Percentiles rank a stretch among this genome's conserved stretches.
Evolutionary conservation across 2,329 filamentous ascomycete species (phyloP).

Genomic region (Saccharata proteae): DNA sequence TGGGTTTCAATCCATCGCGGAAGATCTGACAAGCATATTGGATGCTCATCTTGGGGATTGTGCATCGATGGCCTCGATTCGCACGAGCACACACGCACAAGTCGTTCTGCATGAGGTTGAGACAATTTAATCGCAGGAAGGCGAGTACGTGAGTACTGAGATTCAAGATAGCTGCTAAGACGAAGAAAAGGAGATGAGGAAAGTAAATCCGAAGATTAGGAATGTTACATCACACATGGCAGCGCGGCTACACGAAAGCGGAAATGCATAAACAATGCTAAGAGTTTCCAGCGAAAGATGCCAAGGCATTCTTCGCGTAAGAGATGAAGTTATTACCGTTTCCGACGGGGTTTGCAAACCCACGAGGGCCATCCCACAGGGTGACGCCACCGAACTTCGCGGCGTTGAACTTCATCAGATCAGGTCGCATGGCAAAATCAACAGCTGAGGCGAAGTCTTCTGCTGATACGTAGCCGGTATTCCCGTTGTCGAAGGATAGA

Average conservation of each 20-base stretch:
- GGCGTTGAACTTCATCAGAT: conserved; percentile 4
- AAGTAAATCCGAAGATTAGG: too few relatives aligned
- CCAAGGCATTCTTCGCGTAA: conserved; percentile 8
- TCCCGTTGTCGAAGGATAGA: conserved; percentile 6
- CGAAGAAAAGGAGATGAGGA: too few relatives aligned
- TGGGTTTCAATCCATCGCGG: too few relatives aligned
- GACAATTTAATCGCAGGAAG: too few relatives aligned
- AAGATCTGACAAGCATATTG: too few relatives aligned
- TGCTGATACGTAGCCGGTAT: conserved; percentile 2
- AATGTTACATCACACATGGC: conserved; percentile 1
- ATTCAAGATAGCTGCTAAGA: too few relatives aligned
- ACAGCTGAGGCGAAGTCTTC: conserved; percentile 4
- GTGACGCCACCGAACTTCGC: conserved; percentile 6
- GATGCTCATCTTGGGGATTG: too few relatives aligned
- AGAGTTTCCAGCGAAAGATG: too few relatives aligned
- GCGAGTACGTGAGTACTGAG: too few relatives aligned
- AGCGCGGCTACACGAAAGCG: background rate
- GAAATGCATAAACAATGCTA: background rate
- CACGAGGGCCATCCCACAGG: conserved; percentile 6
- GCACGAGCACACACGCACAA: too few relatives aligned
- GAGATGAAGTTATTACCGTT: conserved; percentile 5
- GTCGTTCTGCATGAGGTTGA: too few relatives aligned
- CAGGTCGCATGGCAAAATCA: background rate
- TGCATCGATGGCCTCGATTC: too few relatives aligned
- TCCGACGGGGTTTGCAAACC: conserved; percentile 3